A percentile compares a stretch with the other conserved stretches of the same genome.
phyloP scores from a whole-genome alignment of 2,329 filamentous ascomycete species.

The Cercospora sp. region DNA sequence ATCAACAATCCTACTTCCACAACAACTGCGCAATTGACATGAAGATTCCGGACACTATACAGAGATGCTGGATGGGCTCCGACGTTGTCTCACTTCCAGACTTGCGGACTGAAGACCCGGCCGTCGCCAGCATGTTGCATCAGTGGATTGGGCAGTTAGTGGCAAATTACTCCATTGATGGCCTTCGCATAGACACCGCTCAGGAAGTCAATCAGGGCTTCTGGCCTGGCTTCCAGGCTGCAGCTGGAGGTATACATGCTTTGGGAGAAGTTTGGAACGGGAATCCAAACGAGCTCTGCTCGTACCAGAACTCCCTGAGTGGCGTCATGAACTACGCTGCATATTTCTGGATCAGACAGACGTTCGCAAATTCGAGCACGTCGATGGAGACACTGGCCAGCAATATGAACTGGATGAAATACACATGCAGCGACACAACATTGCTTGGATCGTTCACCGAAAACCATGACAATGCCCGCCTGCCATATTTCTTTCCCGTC shows the following conservation, averaged over 20 bases:
- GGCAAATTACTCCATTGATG: slow-evolving; percentile 60
- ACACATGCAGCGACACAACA: slow-evolving; percentile 40
- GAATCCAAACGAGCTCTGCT: slow-evolving; percentile 39
- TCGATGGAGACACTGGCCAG: slow-evolving; percentile 41
- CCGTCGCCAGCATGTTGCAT: slow-evolving; percentile 54
- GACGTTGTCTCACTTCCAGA: slow-evolving; percentile 59
- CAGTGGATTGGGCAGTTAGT: slow-evolving; percentile 62
- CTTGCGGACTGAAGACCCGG: slow-evolving; percentile 54
- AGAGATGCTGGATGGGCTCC: slow-evolving; percentile 55
- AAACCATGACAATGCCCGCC: slow-evolving; percentile 41
- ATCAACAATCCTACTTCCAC: slow-evolving; percentile 50
- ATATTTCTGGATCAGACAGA: slow-evolving; percentile 39
- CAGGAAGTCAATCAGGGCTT: slow-evolving; percentile 46
- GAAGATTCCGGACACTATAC: slow-evolving; percentile 42
- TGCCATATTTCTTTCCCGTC: slow-evolving; percentile 52
- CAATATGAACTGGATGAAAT: slow-evolving; percentile 32
- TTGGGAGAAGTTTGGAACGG: slow-evolving; percentile 49
- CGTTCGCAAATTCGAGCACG: slow-evolving; percentile 39
- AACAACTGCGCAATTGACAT: slow-evolving; percentile 58
- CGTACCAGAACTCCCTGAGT: slow-evolving; percentile 44
- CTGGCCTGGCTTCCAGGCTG: slow-evolving; percentile 40
- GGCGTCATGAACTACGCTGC: slow-evolving; percentile 51
- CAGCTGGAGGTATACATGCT: slow-evolving; percentile 39
- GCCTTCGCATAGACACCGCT: slow-evolving; percentile 51
- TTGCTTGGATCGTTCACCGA: slow-evolving; percentile 43